Percentiles rank a stretch among this genome's conserved stretches.
Conservation (phyloP, 1,284 basidiomycete species). For the Apiotrichum laibachii region DNA sequence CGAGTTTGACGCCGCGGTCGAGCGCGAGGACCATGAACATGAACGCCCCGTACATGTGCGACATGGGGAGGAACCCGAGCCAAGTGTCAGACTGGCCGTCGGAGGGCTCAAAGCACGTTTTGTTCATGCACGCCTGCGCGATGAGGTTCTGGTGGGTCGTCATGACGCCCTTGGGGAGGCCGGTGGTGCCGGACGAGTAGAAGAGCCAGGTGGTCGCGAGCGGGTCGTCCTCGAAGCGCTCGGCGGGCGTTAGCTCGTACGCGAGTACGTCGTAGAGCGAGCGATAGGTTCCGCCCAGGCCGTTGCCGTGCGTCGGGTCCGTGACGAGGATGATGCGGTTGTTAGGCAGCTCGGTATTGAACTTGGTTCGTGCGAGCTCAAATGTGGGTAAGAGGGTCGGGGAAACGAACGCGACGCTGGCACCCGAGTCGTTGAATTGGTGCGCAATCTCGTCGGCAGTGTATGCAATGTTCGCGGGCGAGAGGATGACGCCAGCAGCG, state of each 20-base stretch:
- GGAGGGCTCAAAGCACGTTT: neutral
- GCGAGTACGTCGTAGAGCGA: too few relatives aligned
- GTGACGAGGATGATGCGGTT: too few relatives aligned
- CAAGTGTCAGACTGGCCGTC: slow-evolving; percentile 50
- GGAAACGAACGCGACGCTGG: too few relatives aligned
- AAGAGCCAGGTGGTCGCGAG: slow-evolving; percentile 52
- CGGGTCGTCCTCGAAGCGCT: slow-evolving; percentile 14
- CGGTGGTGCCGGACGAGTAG: slow-evolving; percentile 64
- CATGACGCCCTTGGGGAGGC: slow-evolving; percentile 51
- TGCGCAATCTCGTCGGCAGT: slow-evolving; percentile 47
- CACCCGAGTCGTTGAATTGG: too few relatives aligned
- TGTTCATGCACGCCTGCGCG: slow-evolving; percentile 27
- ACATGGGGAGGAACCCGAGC: slow-evolving; percentile 19
- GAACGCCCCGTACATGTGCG: slow-evolving; percentile 22
- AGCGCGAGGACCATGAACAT: slow-evolving; percentile 62
- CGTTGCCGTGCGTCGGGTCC: too few relatives aligned
- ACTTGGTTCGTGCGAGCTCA: too few relatives aligned
- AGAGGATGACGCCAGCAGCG: slow-evolving; percentile 34
- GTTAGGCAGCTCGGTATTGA: too few relatives aligned
- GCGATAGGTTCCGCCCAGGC: too few relatives aligned
- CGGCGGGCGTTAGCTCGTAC: neutral
- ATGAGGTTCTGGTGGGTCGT: slow-evolving; percentile 67
- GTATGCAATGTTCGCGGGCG: slow-evolving; percentile 43
- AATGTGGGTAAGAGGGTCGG: too few relatives aligned
- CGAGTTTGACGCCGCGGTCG: slow-evolving; percentile 59